phyloP scores from a whole-genome alignment of 345 rosid species.

The Bruguiera parviflora region DNA sequence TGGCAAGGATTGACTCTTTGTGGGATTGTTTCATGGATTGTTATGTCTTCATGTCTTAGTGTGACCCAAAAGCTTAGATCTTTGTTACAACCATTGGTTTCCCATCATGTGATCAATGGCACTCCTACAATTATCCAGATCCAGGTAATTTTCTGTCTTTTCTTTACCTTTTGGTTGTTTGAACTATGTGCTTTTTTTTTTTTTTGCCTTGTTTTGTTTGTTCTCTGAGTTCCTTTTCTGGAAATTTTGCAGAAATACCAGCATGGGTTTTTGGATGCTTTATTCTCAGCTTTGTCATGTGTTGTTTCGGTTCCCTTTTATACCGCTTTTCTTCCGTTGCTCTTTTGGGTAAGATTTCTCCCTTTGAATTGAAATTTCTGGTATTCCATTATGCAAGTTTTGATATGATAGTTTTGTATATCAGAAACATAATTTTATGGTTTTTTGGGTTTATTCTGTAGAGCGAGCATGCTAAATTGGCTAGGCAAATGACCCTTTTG shows the following conservation, averaged over 20 bases:
- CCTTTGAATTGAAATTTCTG: slow-evolving; percentile 3
- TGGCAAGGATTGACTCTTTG: slow-evolving; percentile 72
- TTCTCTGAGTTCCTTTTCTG: not conserved
- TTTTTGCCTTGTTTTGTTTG: slow-evolving; percentile 1
- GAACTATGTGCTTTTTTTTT: not conserved
- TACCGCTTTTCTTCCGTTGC: slow-evolving; percentile 93
- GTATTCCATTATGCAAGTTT: not conserved
- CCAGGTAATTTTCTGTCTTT: slow-evolving; percentile 51
- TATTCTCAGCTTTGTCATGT: slow-evolving; percentile 82
- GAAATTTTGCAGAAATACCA: slow-evolving; percentile 53
- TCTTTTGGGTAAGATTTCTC: slow-evolving; percentile 71
- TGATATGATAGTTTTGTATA: not conserved
- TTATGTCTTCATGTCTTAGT: slow-evolving; percentile 51
- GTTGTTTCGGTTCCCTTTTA: slow-evolving; percentile 97
- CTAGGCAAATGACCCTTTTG: slow-evolving; percentile 94
- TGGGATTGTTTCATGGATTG: slow-evolving; percentile 71
- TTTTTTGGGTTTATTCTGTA: slow-evolving; percentile 29
- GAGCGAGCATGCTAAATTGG: slow-evolving; percentile 98
- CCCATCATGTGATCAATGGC: slow-evolving; percentile 52
- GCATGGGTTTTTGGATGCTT: slow-evolving; percentile 60
- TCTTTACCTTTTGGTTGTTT: not conserved
- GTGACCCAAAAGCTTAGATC: slow-evolving; percentile 72
- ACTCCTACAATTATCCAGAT: slow-evolving; percentile 61
- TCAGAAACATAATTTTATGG: slow-evolving; percentile 5
- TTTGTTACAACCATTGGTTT: slow-evolving; percentile 60